Base-by-base conservation (phyloP, 352 stramenopile species). In the Phytopythium montanum region DNA sequence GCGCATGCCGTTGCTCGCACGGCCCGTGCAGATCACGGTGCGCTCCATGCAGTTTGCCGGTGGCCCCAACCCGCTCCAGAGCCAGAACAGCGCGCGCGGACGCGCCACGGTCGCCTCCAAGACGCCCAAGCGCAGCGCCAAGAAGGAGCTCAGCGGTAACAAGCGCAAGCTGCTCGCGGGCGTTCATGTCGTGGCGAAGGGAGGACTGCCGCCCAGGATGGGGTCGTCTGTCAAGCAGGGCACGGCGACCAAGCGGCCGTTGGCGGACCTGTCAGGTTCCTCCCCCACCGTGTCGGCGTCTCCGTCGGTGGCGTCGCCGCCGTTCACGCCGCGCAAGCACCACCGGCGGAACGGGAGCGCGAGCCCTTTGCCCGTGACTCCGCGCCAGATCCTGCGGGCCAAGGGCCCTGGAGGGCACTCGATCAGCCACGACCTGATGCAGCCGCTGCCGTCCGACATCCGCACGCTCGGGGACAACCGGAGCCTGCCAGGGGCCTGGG, bases 11-110 rank as follows among this genome's bases (percentile, higher is more conserved):
- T 51, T 92, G 50, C 56, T 92, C 49, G 65, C 67, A 18, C 76
- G 78, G 29, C 78, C 82, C 7, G 72, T 92, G 31, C 78, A 65
- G 10, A 82, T 88, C 57, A 92, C 80, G 16, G 65, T 88, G 21
- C 78, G 76, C 6, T 75, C 80, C 23, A 49, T 81, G 12, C 65
- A 83, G 41, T 59, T 87, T 41, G 57, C 74, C 31, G 56, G 54
- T n/a, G 81, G 65, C n/a, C 55, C 60, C 21, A 38, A 46, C 31
- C 68, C 67, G 49, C 61, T 62, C 23, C 65, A 62, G 26, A 70
- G 28, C 54, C 19, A 36, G 8, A 61, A 18, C 39, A 48, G 44
- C 60, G 44, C 70, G 49, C 44, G 59, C 61, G n/a, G 28, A 31
- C 50, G 28, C n/a, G 13, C 29, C 2, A 8, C 29, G 6, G 33